Evolutionary conservation across 371 early-diverging fungal species (phyloP), one percentile per base, ranked within the genome.

Genomic region (Actinomortierella wolfii): DNA sequence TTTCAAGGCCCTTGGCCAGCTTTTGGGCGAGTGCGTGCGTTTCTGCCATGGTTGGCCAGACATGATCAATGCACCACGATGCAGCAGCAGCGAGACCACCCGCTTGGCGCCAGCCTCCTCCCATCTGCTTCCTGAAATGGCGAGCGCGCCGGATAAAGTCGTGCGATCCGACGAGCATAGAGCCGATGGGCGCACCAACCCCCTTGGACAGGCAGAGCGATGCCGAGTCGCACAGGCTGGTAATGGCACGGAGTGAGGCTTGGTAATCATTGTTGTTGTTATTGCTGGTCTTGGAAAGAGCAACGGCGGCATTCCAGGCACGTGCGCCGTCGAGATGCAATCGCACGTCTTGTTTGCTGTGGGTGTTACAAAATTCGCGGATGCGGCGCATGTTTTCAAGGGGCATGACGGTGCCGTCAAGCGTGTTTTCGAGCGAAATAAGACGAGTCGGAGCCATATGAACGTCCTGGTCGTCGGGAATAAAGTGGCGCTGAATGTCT

Each of bases 281-380:
- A n/a, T 76, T 71, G 15, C 95, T 61, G 4, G 84, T 53, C 7
- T 83, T 79, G 1, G 90, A 92, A 0, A 85, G 84, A 14, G 82
- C 91, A 17, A 83, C 79, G 21, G 82, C 73, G 0, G 97, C 97
- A 67, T 96, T 93, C 97, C 97, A 97, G 29, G 96, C 78, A 53
- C 97, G 79, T 24, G 97, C 93, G 17, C 97, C 97, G 75, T 97
- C 97, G 24, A 96, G 45, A 61, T 97, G 97, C 76, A 94, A 74
- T 18, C 74, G 78, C 3, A 94, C 70, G 23, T 78, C 82, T 29
- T 81, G 66, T 15, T 76, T 64, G n/a, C 79, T 34, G 34, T 34
- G 34, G 34, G 34, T 11, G 11, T 80, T 8, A 89, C 91, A 49
- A 92, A 34, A 68, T 1, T 60, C 78, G 14, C 82, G 68, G 46